Conservation (phyloP, 2,329 filamentous ascomycete genomes). For the Erysiphe pulchra region DNA sequence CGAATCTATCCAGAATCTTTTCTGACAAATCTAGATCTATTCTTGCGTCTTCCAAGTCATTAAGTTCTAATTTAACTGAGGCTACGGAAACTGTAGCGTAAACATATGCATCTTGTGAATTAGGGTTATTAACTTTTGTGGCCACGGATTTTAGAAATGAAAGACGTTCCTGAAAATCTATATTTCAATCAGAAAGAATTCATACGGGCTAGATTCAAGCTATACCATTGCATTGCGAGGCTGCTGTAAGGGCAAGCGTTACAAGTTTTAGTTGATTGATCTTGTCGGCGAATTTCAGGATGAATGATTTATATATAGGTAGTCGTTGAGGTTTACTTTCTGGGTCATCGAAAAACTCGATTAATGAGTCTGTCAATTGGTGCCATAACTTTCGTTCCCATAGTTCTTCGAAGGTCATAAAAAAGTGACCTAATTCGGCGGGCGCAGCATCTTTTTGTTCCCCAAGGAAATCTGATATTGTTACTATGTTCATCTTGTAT, state of each 20-base stretch:
- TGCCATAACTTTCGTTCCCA: slow-evolving; percentile 99
- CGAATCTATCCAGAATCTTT: slow-evolving; percentile 69
- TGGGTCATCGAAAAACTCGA: slow-evolving; percentile 66
- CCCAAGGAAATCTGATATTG: slow-evolving; percentile 74
- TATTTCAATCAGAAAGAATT: slow-evolving; percentile 2
- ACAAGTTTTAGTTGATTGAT: slow-evolving; percentile 98
- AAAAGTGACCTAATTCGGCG: slow-evolving; percentile 64
- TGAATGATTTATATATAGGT: slow-evolving; percentile 79
- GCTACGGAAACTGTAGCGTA: slow-evolving; percentile 83
- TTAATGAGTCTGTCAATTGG: slow-evolving; percentile 73
- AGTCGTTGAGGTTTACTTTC: slow-evolving; percentile 66
- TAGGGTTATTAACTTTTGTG: slow-evolving; percentile 71
- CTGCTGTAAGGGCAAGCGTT: slow-evolving; percentile 64
- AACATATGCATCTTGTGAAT: slow-evolving; percentile 85
- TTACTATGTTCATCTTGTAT: slow-evolving; percentile 50
- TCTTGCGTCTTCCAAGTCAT: slow-evolving; percentile 57
- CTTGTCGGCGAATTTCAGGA: slow-evolving; percentile 89
- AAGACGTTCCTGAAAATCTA: slow-evolving; percentile 70
- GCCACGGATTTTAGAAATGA: slow-evolving; percentile 62
- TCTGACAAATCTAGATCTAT: slow-evolving; percentile 73
- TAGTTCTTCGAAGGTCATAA: slow-evolving; percentile 80
- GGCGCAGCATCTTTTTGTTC: slow-evolving; percentile 74
- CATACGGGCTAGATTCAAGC: neutral
- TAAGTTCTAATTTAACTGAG: slow-evolving; percentile 57
- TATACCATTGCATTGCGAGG: slow-evolving; percentile 56